Evolutionary conservation across 805 yeast species (phyloP).

Genomic region (Sugiyamaella valdiviana): DNA sequence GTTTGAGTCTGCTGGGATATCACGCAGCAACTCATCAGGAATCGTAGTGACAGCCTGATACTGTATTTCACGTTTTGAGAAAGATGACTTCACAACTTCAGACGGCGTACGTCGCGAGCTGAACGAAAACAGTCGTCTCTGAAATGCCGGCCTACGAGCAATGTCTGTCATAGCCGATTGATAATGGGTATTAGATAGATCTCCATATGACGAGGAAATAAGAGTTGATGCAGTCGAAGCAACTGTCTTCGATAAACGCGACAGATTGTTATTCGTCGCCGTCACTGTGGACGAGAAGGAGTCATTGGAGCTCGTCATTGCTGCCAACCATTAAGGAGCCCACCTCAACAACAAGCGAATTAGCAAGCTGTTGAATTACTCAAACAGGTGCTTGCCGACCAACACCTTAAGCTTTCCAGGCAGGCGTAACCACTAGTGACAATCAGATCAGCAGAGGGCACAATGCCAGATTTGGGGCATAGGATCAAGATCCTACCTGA

Average conservation of each 20-base stretch:
- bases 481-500: no score
- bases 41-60: constrained; percentile 46
- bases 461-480: no score
- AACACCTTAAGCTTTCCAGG: no score
- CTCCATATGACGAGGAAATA: constrained; percentile 31
- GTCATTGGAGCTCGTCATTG: constrained; percentile 18
- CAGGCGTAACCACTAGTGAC: no score
- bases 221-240: constrained; percentile 35
- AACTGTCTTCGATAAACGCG: constrained; percentile 34
- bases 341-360: neutral
- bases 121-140: constrained; percentile 34
- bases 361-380: no score
- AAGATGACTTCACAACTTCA: constrained; percentile 28
- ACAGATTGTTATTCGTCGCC: constrained; percentile 34
- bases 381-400: no score
- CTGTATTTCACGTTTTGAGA: constrained; percentile 35
- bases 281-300: constrained; percentile 34
- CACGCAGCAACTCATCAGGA: constrained; percentile 55
- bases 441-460: no score
- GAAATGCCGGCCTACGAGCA: constrained; percentile 36
- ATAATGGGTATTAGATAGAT: constrained; percentile 36
- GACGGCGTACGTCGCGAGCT: constrained; percentile 28
- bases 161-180: constrained; percentile 43
- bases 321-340: neutral
- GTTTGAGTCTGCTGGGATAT: constrained; percentile 40